Evolutionary conservation across 1,284 basidiomycete species (phyloP).

Genomic region (Erythrobasidium hasegawianum): DNA sequence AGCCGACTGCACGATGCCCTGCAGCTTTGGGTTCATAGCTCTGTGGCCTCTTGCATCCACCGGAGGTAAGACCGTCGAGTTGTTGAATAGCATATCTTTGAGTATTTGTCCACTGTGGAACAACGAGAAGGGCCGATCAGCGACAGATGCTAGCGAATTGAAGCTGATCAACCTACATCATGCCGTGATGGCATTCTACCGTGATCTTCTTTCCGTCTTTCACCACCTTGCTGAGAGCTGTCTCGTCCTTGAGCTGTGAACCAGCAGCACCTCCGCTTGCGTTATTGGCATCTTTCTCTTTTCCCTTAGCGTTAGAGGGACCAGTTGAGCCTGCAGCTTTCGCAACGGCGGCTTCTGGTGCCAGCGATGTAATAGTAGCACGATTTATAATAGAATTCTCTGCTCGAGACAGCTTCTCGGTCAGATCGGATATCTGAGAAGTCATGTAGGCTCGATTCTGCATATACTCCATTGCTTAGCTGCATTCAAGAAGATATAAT

Average conservation of each 20-base stretch:
- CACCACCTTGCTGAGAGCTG: constrained; percentile 69
- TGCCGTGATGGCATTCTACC: constrained; percentile 81
- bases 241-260: constrained; percentile 37
- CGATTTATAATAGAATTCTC: constrained; percentile 38
- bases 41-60: neutral
- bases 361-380: constrained; percentile 37
- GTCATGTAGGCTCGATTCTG: constrained; percentile 90
- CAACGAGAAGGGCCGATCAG: neutral
- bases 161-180: constrained; percentile 54
- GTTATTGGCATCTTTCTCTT: constrained; percentile 54
- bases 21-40: neutral
- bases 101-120: constrained; percentile 64
- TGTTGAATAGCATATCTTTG: constrained; percentile 59
- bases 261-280: constrained; percentile 25
- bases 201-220: constrained; percentile 83
- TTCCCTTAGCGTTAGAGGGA: constrained; percentile 45
- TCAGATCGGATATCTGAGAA: constrained; percentile 79
- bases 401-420: constrained; percentile 65
- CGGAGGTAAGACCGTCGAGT: constrained; percentile 14
- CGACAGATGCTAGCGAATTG: neutral
- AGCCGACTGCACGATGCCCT: neutral
- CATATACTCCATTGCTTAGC: neutral
- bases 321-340: constrained; percentile 41
- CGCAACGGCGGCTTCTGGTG: constrained; percentile 55
- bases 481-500: neutral